These are phyloP conservation scores for Raddia guianensis DNA, from an alignment of 176 grass and related monocot species.

Conservation along the genomic window DNA sequence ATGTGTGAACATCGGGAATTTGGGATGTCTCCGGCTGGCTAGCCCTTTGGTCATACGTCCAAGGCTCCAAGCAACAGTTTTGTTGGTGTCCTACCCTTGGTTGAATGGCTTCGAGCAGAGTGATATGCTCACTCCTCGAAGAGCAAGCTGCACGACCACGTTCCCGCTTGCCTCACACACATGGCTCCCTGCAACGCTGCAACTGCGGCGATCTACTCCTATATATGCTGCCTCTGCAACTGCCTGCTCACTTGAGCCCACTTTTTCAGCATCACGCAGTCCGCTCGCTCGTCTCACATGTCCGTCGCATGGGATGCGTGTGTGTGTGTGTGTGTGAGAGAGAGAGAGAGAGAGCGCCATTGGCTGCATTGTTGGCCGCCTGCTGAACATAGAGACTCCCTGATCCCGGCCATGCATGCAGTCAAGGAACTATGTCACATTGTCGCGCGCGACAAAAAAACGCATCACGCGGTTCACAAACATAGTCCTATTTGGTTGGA, in stretches of 20 bases:
- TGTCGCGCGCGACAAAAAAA: no score
- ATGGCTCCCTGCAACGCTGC: neutral
- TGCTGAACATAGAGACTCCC: neutral
- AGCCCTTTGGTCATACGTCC: neutral
- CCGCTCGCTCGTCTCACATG: neutral
- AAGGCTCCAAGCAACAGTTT: neutral
- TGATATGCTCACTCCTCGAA: neutral
- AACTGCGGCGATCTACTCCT: neutral
- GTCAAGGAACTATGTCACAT: neutral
- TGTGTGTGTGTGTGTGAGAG: no score
- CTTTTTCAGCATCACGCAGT: neutral
- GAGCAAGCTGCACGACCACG: slow-evolving; percentile 34
- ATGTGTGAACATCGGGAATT: no score
- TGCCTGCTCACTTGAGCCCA: neutral
- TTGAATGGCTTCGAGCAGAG: neutral
- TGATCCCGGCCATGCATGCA: neutral
- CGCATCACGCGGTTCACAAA: no score
- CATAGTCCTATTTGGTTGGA: no score
- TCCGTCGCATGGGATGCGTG: neutral
- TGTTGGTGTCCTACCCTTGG: neutral
- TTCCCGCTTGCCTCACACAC: slow-evolving; percentile 31
- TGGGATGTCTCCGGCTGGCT: no score
- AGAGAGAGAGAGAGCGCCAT: no score
- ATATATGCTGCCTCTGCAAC: neutral
- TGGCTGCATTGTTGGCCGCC: slow-evolving; percentile 3